Base-by-base conservation (phyloP, 108 stramenopile genomes). In the Schizochytrium sp. region DNA sequence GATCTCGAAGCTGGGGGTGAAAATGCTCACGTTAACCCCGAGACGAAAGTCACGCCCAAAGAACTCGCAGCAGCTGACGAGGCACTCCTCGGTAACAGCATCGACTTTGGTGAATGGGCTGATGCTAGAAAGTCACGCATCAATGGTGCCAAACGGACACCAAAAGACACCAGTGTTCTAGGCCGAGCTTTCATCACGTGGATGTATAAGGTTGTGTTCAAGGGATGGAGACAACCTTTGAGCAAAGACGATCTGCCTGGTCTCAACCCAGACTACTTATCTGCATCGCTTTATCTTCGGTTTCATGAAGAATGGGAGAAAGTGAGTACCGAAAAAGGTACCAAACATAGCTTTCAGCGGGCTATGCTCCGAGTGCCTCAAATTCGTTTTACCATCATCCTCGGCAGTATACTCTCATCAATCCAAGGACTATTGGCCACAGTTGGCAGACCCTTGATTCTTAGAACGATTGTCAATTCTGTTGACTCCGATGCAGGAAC, bases 41-140 rank as follows among this genome's bases (percentile, higher is more conserved):
- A 69, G 64, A 15, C 5, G 12, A 69, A 3, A 44, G 0, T 69
- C 42, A 69, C 64, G 64, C 42, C 64, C 42, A 44, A 12, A 15
- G 76, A 83, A 38, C 76, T 83, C 17, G 53, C 53, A 38, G 76
- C 76, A 40, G 76, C 76, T 5, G 76, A 83, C 76, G 28, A 49
- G 5, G 76, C 47, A 13, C 45, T 83, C 17, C 53, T 83, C 50
- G 50, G 76, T 53, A 55, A 83, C 2, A 55, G 50, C 50, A 50
- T 83, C 76, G 76, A 83, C 76, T 46, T 55, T 13, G 76, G 76
- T 8, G 76, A 83, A 53, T 83, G 76, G 76, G 47, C 53, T 8
- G 53, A 49, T 50, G 76, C 76, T 10, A 47, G 76, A 47, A 42
- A 56, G 76, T 83, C 76, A 4, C 45, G 76, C 13, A 53, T 10